These are phyloP conservation scores for Ceratocystis cacaofunesta DNA, from an alignment of 2,329 filamentous ascomycete genomes.

Conservation along the genomic window DNA sequence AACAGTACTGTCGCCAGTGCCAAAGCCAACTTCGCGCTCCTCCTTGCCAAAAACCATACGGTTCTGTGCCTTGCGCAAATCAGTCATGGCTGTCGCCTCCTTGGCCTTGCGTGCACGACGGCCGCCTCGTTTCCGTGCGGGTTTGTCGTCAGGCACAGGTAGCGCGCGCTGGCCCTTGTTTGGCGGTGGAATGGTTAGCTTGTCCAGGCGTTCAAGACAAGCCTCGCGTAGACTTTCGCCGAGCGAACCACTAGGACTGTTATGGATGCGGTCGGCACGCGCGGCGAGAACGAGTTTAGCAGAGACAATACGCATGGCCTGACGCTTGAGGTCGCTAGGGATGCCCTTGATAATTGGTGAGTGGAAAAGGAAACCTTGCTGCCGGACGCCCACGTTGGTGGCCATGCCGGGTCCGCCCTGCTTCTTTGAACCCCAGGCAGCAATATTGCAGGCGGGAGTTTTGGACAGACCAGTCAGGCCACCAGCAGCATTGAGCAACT, in stretches of 20 bases:
- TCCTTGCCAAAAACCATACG: constrained; percentile 91
- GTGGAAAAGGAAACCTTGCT: constrained; percentile 87
- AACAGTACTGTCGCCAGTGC: constrained; percentile 66
- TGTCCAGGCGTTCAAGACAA: constrained; percentile 75
- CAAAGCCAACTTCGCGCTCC: constrained; percentile 85
- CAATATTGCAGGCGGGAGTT: constrained; percentile 83
- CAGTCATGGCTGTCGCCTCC: constrained; percentile 93
- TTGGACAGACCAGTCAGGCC: constrained; percentile 80
- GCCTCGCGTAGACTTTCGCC: constrained; percentile 71
- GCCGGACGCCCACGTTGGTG: constrained; percentile 78
- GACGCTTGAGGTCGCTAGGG: constrained; percentile 72
- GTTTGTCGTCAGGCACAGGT: constrained; percentile 90
- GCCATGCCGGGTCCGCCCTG: constrained; percentile 63
- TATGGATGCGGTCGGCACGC: constrained; percentile 74
- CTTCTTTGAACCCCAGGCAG: constrained; percentile 81
- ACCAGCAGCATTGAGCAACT: constrained; percentile 88
- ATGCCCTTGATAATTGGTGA: constrained; percentile 79
- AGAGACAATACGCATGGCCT: constrained; percentile 88
- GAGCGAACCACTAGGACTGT: constrained; percentile 63
- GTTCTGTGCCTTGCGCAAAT: constrained; percentile 90
- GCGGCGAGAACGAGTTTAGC: constrained; percentile 90
- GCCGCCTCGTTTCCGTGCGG: constrained; percentile 79
- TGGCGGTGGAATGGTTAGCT: constrained; percentile 77
- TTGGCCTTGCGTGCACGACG: constrained; percentile 84
- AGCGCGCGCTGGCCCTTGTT: constrained; percentile 80